A percentile compares a stretch with the other conserved stretches of the same genome.
These are phyloP conservation scores for Sechiopsis laciniata DNA, from an alignment of 306 rosid genomes.

Conservation along the genomic window DNA sequence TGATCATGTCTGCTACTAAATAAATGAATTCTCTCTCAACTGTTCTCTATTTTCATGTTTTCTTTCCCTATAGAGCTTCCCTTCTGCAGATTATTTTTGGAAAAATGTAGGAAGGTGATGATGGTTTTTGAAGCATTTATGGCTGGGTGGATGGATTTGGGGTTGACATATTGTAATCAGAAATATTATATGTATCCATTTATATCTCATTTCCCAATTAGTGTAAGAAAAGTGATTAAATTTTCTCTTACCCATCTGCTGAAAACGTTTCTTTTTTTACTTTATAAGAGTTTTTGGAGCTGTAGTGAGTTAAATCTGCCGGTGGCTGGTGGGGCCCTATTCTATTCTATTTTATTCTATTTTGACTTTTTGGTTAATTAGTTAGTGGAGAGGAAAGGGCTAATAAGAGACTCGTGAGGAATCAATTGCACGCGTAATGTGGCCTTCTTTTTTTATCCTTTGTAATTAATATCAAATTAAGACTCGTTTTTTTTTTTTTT, in stretches of 20 bases:
- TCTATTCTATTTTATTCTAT: not conserved
- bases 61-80: conserved; percentile 36
- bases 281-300: not conserved
- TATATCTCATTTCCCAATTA: not conserved
- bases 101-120: conserved; percentile 55
- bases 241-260: not conserved
- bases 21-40: no score
- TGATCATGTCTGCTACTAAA: conserved; percentile 41
- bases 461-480: not conserved
- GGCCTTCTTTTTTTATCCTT: not conserved
- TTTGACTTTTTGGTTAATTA: not conserved
- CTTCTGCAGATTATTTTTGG: conserved; percentile 39
- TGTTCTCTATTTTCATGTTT: not conserved
- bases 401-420: not conserved
- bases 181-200: not conserved
- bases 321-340: not conserved
- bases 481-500: no score
- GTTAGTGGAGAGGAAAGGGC: conserved; percentile 12
- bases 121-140: conserved; percentile 26
- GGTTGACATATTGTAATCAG: conserved; percentile 1
- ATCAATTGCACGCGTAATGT: not conserved
- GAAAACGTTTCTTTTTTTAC: not conserved
- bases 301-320: not conserved
- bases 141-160: conserved; percentile 1
- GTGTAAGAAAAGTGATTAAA: not conserved